phyloP scores from a whole-genome alignment of 345 rosid species.

The Lagerstroemia speciosa region DNA sequence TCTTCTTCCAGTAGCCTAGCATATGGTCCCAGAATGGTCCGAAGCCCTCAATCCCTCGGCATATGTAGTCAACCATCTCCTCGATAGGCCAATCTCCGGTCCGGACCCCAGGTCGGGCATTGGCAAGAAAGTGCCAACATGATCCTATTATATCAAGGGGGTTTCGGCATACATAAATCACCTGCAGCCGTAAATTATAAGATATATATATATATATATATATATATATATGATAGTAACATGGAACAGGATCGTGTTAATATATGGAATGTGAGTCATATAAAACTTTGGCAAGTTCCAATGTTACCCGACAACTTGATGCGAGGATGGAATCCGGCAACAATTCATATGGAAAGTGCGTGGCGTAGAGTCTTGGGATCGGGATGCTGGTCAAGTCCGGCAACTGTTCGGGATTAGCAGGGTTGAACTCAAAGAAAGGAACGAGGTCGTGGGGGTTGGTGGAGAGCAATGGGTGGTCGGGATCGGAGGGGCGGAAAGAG shows the following conservation, averaged over 20 bases:
- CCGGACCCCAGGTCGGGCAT: not conserved
- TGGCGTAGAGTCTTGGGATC: not conserved
- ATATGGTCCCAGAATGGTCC: conserved; percentile 40
- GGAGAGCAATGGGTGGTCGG: conserved; percentile 2
- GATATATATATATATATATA: no score
- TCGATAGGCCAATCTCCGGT: not conserved
- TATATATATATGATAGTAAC: no score
- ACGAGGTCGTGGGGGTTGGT: conserved; percentile 1
- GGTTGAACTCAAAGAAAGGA: not conserved
- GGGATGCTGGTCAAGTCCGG: not conserved
- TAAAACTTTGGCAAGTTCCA: not conserved
- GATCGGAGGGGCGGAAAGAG: not conserved
- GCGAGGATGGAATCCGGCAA: not conserved
- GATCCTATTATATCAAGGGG: not conserved
- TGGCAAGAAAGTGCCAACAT: not conserved
- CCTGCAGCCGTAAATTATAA: not conserved
- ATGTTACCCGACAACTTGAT: not conserved
- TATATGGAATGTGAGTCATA: no score
- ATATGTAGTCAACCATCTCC: not conserved
- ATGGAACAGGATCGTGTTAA: no score
- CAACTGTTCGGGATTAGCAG: not conserved
- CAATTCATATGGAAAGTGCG: not conserved
- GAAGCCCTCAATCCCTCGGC: conserved; percentile 14
- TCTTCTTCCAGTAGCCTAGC: conserved; percentile 31
- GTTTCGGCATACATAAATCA: not conserved